phyloP scores from a whole-genome alignment of 2,329 filamentous ascomycete genomes.

The Periconia sp. region DNA sequence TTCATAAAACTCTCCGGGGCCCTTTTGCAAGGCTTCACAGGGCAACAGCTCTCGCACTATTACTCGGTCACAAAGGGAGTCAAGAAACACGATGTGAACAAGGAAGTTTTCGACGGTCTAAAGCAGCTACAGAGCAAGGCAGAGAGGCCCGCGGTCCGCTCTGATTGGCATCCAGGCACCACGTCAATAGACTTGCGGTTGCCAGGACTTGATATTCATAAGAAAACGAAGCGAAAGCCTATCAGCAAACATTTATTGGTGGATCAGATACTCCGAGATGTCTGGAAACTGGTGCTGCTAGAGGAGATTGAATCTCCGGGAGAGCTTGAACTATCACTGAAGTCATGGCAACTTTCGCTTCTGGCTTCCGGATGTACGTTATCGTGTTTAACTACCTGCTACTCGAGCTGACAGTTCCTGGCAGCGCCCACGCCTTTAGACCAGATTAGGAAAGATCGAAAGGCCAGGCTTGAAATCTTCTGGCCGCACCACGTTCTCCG shows the following conservation, averaged over 20 bases:
- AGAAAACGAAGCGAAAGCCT: slow-evolving; percentile 11
- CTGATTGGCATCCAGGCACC: slow-evolving; percentile 40
- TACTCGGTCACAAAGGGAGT: slow-evolving; percentile 34
- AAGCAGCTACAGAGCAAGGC: slow-evolving; percentile 18
- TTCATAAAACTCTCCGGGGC: slow-evolving; percentile 31
- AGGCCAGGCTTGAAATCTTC: slow-evolving; percentile 38
- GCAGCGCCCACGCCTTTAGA: slow-evolving; percentile 30
- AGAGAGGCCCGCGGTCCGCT: slow-evolving; percentile 26
- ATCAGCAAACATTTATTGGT: slow-evolving; percentile 38
- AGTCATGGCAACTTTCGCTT: slow-evolving; percentile 40
- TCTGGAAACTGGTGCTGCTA: slow-evolving; percentile 40
- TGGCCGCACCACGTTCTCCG: slow-evolving; percentile 33
- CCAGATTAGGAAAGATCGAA: slow-evolving; percentile 31
- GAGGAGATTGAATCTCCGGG: slow-evolving; percentile 45
- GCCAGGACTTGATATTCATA: slow-evolving; percentile 23
- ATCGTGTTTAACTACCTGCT: not conserved
- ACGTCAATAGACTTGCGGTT: slow-evolving; percentile 31
- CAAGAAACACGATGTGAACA: slow-evolving; percentile 16
- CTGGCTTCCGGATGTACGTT: slow-evolving; percentile 33
- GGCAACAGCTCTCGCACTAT: slow-evolving; percentile 37
- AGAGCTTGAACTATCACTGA: slow-evolving; percentile 41
- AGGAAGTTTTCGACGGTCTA: slow-evolving; percentile 24
- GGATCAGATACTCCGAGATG: slow-evolving; percentile 40
- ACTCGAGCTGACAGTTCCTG: slow-evolving; percentile 14
- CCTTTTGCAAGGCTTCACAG: slow-evolving; percentile 35